Percentiles rank a stretch among this genome's conserved stretches.
These are phyloP conservation scores for Penicillium cinerascens DNA, from an alignment of 495 filamentous ascomycete species.

Conservation along the genomic window DNA sequence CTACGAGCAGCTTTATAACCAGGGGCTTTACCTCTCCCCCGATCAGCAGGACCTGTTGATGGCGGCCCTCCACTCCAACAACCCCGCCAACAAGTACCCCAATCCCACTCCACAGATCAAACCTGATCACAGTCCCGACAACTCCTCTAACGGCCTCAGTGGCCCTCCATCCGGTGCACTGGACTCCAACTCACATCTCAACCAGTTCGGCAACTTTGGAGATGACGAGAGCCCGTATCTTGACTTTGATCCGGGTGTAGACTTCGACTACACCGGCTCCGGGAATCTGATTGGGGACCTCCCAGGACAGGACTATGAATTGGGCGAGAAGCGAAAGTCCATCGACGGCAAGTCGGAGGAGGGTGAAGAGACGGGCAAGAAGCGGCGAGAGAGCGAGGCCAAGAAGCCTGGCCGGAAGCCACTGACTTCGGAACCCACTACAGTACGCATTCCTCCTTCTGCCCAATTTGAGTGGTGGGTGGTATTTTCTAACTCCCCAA, in stretches of 20 bases:
- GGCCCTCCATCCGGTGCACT: constrained; percentile 52
- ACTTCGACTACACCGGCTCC: constrained; percentile 59
- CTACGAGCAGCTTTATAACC: constrained; percentile 37
- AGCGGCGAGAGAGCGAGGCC: constrained; percentile 75
- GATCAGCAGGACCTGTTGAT: constrained; percentile 86
- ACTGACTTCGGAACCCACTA: constrained; percentile 90
- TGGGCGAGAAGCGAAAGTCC: constrained; percentile 70
- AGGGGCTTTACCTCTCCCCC: constrained; percentile 66
- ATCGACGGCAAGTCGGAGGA: constrained; percentile 69
- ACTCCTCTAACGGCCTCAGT: constrained; percentile 31
- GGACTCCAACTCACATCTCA: constrained; percentile 41
- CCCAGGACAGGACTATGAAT: constrained; percentile 54
- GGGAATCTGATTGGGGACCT: constrained; percentile 74
- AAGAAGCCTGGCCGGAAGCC: constrained; percentile 98
- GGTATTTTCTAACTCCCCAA: constrained; percentile 40
- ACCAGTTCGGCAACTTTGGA: constrained; percentile 42
- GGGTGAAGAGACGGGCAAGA: constrained; percentile 66
- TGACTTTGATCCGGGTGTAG: constrained; percentile 74
- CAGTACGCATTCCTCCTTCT: constrained; percentile 56
- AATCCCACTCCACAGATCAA: constrained; percentile 13
- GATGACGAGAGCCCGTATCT: constrained; percentile 75
- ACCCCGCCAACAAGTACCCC: constrained; percentile 34
- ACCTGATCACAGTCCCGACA: constrained; percentile 32
- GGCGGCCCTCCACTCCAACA: constrained; percentile 82
- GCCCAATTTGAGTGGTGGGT: neutral